Percentiles rank a stretch among this genome's conserved stretches.
Evolutionary conservation across 768 basidiomycete species (phyloP).

Genomic region (Cystobasidium ongulense): DNA sequence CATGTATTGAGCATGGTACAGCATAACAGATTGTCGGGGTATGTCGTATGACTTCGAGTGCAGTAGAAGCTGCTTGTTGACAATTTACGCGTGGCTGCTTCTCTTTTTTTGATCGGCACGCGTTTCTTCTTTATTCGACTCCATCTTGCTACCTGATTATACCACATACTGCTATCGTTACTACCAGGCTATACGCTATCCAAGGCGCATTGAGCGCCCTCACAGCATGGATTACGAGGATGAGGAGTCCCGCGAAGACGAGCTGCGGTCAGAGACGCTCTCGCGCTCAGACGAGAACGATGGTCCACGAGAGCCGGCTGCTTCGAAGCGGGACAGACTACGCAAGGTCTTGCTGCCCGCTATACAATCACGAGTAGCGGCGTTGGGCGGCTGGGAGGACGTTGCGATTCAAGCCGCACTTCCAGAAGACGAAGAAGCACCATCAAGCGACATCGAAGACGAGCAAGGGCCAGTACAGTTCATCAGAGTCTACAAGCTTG

Average conservation of each 20-base stretch:
- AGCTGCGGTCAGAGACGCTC: slow-evolving; percentile 12
- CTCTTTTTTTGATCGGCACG: too few species aligned
- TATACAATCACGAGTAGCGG: slow-evolving; percentile 23
- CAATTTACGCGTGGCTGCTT: too few species aligned
- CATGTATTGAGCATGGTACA: too few species aligned
- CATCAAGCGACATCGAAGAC: slow-evolving; percentile 12
- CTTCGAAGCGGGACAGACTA: slow-evolving; percentile 7
- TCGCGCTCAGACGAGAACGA: slow-evolving; percentile 8
- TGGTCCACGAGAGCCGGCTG: slow-evolving; percentile 12
- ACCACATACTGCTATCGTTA: too few species aligned
- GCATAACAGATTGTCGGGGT: too few species aligned
- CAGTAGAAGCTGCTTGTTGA: too few species aligned
- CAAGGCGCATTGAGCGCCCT: too few species aligned
- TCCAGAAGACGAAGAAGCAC: not conserved
- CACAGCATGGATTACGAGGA: slow-evolving; percentile 14
- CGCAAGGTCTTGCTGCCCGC: slow-evolving; percentile 14
- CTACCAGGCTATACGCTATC: too few species aligned
- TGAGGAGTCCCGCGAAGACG: slow-evolving; percentile 1
- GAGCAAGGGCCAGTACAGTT: not conserved
- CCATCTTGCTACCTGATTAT: too few species aligned
- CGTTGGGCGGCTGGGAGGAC: slow-evolving; percentile 13
- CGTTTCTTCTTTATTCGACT: too few species aligned
- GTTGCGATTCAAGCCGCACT: not conserved
- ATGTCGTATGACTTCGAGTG: too few species aligned
- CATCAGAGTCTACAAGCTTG: slow-evolving; percentile 31